These are phyloP conservation scores for Aspergillus ostianus DNA, from an alignment of 495 filamentous ascomycete genomes.

Conservation along the genomic window DNA sequence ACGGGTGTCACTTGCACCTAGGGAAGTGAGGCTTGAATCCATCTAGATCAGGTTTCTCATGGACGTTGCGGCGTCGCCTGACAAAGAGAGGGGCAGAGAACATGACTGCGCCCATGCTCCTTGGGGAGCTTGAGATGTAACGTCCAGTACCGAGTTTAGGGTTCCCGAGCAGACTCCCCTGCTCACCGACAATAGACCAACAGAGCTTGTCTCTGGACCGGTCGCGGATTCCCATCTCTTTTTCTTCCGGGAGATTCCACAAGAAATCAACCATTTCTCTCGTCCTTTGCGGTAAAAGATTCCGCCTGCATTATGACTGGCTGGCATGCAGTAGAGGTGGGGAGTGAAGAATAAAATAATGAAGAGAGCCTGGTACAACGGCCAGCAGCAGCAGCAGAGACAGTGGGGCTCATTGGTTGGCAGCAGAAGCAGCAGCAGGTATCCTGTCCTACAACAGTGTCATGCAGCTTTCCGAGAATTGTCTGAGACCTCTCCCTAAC, in stretches of 20 bases:
- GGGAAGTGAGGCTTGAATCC: constrained; percentile 4
- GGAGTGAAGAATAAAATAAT: not conserved
- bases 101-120: constrained; percentile 11
- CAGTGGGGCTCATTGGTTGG: constrained; percentile 23
- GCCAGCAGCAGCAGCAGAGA: constrained; percentile 6
- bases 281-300: not conserved
- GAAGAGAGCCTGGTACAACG: not conserved
- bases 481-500: constrained; percentile 37
- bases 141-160: not conserved
- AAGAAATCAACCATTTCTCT: not conserved
- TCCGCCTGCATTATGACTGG: not conserved
- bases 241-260: not conserved
- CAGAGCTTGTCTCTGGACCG: not conserved
- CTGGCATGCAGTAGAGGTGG: not conserved
- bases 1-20: constrained; percentile 19
- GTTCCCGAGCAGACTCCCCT: not conserved
- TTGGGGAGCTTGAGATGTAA: constrained; percentile 1
- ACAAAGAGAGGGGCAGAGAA: constrained; percentile 8
- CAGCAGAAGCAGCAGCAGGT: constrained; percentile 22
- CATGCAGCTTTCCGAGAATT: constrained; percentile 37
- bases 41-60: not conserved
- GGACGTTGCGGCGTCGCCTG: constrained; percentile 16
- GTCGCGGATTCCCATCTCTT: not conserved
- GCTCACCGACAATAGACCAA: not conserved
- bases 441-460: constrained; percentile 32